phyloP scores from a whole-genome alignment of 352 stramenopile species.

The Paralagenidium karlingii region DNA sequence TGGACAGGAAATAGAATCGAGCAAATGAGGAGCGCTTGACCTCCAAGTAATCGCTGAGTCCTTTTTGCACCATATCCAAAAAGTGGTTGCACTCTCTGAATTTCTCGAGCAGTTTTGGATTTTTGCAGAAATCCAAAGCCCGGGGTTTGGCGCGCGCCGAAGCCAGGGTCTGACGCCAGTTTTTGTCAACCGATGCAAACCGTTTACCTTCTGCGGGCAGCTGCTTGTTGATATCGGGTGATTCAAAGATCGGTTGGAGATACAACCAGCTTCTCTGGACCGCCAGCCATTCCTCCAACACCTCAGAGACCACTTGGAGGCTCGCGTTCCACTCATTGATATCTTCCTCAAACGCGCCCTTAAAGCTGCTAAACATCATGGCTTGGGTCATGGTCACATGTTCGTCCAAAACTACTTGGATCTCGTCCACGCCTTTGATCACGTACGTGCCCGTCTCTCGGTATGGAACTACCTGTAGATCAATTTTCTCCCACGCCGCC shows the following conservation, averaged over 20 bases:
- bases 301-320: conserved; percentile 85
- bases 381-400: conserved; percentile 94
- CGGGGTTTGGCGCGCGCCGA: conserved; percentile 78
- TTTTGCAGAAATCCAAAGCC: conserved; percentile 90
- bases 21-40: conserved; percentile 87
- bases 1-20: conserved; percentile 91
- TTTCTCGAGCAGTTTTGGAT: conserved; percentile 84
- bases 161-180: conserved; percentile 87
- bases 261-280: conserved; percentile 95
- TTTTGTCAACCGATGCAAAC: conserved; percentile 92
- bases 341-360: conserved; percentile 89
- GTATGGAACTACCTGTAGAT: conserved; percentile 85
- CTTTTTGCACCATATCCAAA: conserved; percentile 88
- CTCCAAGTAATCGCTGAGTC: conserved; percentile 86
- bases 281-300: conserved; percentile 90
- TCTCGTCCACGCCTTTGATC: conserved; percentile 91
- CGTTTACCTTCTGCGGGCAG: conserved; percentile 89
- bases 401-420: conserved; percentile 90
- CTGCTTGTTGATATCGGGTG: conserved; percentile 94
- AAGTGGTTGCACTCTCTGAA: conserved; percentile 93
- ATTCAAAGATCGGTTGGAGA: conserved; percentile 93
- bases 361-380: conserved; percentile 95
- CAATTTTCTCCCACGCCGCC: conserved; percentile 79
- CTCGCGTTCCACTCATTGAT: conserved; percentile 89
- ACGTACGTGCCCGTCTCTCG: conserved; percentile 91